phyloP scores from a whole-genome alignment of 495 filamentous ascomycete species.

The Trichoderma gamsii region DNA sequence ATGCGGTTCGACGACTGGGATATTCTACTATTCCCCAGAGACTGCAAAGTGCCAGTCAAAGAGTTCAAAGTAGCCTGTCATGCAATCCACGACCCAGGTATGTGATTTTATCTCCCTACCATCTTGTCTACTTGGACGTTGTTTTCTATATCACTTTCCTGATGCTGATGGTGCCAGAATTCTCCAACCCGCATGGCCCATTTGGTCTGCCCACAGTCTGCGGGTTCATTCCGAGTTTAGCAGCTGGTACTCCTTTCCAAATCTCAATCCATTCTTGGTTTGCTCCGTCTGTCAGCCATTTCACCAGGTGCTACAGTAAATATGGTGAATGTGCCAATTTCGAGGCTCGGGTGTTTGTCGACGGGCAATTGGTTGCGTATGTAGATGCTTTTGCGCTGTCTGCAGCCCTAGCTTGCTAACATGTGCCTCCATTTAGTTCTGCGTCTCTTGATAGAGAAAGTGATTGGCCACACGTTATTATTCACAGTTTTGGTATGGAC shows the following conservation, averaged over 20 bases:
- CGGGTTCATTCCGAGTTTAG: slow-evolving; percentile 67
- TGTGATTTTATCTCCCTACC: slow-evolving; percentile 18
- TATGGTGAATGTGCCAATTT: slow-evolving; percentile 56
- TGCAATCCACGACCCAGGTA: slow-evolving; percentile 61
- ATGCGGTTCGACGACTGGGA: slow-evolving; percentile 90
- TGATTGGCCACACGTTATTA: slow-evolving; percentile 54
- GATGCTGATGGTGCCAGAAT: slow-evolving; percentile 25
- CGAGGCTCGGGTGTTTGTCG: slow-evolving; percentile 63
- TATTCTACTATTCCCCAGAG: slow-evolving; percentile 67
- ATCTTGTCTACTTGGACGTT: background rate
- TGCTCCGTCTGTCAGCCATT: slow-evolving; percentile 55
- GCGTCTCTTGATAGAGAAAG: slow-evolving; percentile 49
- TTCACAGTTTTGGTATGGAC: slow-evolving; percentile 42
- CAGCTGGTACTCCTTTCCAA: slow-evolving; percentile 55
- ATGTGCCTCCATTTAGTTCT: slow-evolving; percentile 33
- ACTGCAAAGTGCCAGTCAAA: slow-evolving; percentile 60
- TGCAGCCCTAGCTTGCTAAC: slow-evolving; percentile 3
- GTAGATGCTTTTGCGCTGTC: slow-evolving; percentile 21
- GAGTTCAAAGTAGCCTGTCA: slow-evolving; percentile 84
- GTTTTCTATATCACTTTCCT: background rate
- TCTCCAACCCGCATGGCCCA: slow-evolving; percentile 38
- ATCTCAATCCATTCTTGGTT: slow-evolving; percentile 80
- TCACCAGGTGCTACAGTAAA: slow-evolving; percentile 55
- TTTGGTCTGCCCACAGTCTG: slow-evolving; percentile 61
- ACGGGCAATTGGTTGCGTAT: slow-evolving; percentile 62